Percentiles rank a stretch among this genome's conserved stretches.
Evolutionary conservation across 2,329 filamentous ascomycete genomes (phyloP).

Genomic region (Stromatinia cepivora): DNA sequence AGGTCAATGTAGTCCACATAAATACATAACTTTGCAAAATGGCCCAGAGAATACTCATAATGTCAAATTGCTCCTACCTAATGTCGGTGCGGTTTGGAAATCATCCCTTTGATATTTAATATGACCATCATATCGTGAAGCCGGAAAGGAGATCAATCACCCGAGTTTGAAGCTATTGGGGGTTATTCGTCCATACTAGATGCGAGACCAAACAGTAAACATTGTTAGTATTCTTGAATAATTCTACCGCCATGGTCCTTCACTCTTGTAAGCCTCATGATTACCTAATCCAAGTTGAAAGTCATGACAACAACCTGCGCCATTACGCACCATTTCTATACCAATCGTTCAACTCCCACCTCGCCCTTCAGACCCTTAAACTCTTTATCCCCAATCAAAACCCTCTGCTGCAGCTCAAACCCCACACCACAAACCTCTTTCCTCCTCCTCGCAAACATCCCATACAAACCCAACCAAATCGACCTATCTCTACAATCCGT

Average conservation of each 20-base stretch:
- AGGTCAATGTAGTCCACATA: neutral
- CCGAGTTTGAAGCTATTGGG: neutral
- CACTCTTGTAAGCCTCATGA: neutral
- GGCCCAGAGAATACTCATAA: too few species aligned
- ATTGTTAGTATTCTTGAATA: neutral
- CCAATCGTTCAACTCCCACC: neutral
- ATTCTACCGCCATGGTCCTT: neutral
- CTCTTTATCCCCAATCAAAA: conserved; percentile 5
- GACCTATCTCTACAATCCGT: conserved; percentile 36
- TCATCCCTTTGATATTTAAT: too few species aligned
- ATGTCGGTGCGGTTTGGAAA: too few species aligned
- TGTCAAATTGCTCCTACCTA: too few species aligned
- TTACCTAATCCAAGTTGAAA: neutral
- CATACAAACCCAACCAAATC: conserved; percentile 37
- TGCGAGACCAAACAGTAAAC: neutral
- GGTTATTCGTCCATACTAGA: neutral
- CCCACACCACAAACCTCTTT: conserved; percentile 35
- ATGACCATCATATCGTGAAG: too few species aligned
- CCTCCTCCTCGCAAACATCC: conserved; percentile 33
- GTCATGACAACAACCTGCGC: neutral
- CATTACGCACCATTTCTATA: neutral
- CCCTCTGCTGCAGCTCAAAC: conserved; percentile 32
- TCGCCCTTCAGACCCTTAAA: neutral
- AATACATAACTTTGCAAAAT: too few species aligned
- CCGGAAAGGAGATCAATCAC: neutral